Evolutionary conservation across 2,329 filamentous ascomycete genomes (phyloP).

Genomic region (Trichoderma gracile): DNA sequence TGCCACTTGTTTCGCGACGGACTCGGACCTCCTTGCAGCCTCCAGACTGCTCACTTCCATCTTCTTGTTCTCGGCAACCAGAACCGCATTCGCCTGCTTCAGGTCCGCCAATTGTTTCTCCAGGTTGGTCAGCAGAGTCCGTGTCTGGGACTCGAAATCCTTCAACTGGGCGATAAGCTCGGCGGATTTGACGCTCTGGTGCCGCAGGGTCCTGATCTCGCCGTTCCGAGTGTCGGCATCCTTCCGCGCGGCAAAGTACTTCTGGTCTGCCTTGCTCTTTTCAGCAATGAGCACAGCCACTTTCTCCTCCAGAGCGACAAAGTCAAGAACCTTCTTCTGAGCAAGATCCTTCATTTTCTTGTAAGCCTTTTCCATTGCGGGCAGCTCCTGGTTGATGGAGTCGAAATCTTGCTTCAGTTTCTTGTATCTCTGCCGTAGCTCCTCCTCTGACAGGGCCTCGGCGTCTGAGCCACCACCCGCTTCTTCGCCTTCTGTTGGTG

Average conservation of each 20-base stretch:
- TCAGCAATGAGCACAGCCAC: constrained; percentile 74
- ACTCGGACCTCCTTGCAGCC: constrained; percentile 67
- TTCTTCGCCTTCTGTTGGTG: constrained; percentile 47
- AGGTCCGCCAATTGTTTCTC: constrained; percentile 89
- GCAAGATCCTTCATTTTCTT: constrained; percentile 84
- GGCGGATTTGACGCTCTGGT: constrained; percentile 84
- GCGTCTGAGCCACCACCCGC: constrained; percentile 50
- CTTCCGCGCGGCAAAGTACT: constrained; percentile 95
- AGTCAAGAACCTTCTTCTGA: constrained; percentile 82
- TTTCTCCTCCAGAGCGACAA: constrained; percentile 74
- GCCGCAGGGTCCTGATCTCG: constrained; percentile 76
- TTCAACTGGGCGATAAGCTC: constrained; percentile 94
- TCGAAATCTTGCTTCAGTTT: constrained; percentile 78
- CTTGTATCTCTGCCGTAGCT: constrained; percentile 71
- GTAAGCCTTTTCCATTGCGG: constrained; percentile 86
- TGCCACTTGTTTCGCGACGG: constrained; percentile 70
- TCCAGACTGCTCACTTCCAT: constrained; percentile 73
- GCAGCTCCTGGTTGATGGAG: constrained; percentile 82
- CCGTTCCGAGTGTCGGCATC: constrained; percentile 81
- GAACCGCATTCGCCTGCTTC: constrained; percentile 72
- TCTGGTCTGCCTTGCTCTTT: constrained; percentile 95
- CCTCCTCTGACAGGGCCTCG: constrained; percentile 64
- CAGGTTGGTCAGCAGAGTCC: constrained; percentile 74
- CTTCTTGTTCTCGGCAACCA: constrained; percentile 71
- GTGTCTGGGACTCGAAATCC: constrained; percentile 78